Percentiles rank a stretch among this genome's conserved stretches.
phyloP scores from a whole-genome alignment of 1,284 basidiomycete genomes.

The Marasmius oreades region DNA sequence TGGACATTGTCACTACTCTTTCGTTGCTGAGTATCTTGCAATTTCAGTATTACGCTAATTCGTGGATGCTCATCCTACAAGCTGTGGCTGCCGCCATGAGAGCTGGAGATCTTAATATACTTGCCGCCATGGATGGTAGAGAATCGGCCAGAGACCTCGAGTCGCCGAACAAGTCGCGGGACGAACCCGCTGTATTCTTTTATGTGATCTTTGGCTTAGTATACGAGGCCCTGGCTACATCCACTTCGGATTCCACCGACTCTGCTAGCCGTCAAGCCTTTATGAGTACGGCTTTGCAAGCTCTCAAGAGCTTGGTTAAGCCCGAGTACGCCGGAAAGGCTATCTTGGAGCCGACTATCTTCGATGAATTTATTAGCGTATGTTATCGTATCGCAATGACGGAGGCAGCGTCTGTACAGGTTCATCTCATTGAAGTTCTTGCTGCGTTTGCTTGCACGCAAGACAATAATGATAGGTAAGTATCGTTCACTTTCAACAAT shows the following conservation, averaged over 20 bases:
- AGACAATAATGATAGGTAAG: conserved; percentile 19
- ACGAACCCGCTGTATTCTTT: conserved; percentile 82
- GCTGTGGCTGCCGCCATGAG: conserved; percentile 85
- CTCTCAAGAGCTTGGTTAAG: conserved; percentile 75
- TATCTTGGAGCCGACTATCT: conserved; percentile 76
- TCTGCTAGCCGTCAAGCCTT: conserved; percentile 39
- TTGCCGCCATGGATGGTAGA: conserved; percentile 81
- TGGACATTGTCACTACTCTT: conserved; percentile 1
- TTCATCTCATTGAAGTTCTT: conserved; percentile 75
- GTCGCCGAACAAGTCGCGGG: conserved; percentile 33
- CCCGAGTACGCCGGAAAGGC: conserved; percentile 81
- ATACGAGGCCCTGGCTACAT: conserved; percentile 81
- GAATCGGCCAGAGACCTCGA: conserved; percentile 31
- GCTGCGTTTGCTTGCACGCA: conserved; percentile 62
- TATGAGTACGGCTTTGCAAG: conserved; percentile 73
- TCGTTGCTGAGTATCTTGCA: conserved; percentile 8
- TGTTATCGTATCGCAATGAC: conserved; percentile 90
- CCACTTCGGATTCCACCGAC: conserved; percentile 53
- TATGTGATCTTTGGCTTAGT: conserved; percentile 90
- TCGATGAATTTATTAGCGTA: conserved; percentile 87
- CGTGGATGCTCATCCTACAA: conserved; percentile 84
- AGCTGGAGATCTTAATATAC: conserved; percentile 61
- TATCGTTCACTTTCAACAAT: neutral
- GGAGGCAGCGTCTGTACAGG: conserved; percentile 72
- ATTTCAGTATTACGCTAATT: conserved; percentile 79